Conservation (phyloP, 2,329 filamentous ascomycete species). For the Venturia aucupariae region DNA sequence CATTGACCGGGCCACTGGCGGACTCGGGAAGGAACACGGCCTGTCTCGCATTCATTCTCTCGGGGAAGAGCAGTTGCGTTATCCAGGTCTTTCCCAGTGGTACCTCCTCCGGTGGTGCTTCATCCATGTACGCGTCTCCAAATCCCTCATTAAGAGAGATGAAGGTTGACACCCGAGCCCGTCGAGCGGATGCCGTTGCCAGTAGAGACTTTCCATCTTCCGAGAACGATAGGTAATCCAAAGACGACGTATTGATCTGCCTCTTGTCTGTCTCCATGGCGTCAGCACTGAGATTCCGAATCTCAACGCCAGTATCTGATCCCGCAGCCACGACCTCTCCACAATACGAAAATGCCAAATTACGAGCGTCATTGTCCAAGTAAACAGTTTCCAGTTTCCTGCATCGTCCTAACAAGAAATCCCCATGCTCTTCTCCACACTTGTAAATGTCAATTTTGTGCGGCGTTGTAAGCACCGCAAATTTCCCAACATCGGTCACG, state of each 20-base stretch:
- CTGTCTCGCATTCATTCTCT: conserved; percentile 29
- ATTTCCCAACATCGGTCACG: conserved; percentile 63
- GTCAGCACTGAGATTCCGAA: conserved; percentile 5
- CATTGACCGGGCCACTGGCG: conserved; percentile 28
- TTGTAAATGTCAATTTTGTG: conserved; percentile 84
- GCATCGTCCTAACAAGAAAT: conserved; percentile 44
- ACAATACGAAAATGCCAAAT: conserved; percentile 72
- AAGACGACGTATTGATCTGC: conserved; percentile 28
- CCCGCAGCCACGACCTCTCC: conserved; percentile 76
- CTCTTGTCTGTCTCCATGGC: conserved; percentile 24
- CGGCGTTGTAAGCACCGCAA: conserved; percentile 72
- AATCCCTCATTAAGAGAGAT: conserved; percentile 31
- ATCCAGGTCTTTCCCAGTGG: conserved; percentile 30
- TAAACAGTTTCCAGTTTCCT: conserved; percentile 57
- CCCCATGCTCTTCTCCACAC: conserved; percentile 38
- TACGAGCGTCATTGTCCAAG: conserved; percentile 67
- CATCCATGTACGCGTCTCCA: conserved; percentile 31
- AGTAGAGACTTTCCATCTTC: conserved; percentile 32
- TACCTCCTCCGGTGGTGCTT: conserved; percentile 26
- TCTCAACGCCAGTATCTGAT: conserved; percentile 51
- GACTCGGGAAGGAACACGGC: conserved; percentile 31
- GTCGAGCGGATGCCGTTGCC: conserved; percentile 29
- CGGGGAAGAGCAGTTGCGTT: conserved; percentile 31
- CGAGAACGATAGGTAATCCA: conserved; percentile 30
- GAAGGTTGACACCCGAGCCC: conserved; percentile 27